These are phyloP conservation scores for Camellia sinensis DNA, from an alignment of 148 eudicot genomes.

Conservation along the genomic window DNA sequence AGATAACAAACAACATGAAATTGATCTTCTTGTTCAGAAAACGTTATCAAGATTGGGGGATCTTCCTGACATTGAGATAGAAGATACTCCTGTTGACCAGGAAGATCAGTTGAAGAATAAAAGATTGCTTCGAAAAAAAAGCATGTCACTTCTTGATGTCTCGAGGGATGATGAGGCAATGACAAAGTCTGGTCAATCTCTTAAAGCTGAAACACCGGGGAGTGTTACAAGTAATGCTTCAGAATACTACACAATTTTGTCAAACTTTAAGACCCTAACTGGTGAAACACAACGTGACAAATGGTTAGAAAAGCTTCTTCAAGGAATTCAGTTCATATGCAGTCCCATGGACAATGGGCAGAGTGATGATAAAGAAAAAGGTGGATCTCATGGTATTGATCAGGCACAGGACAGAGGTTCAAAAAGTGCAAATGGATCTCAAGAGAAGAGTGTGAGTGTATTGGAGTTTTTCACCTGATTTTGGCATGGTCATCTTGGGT, in stretches of 20 bases:
- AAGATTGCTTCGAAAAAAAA: conserved; percentile 49
- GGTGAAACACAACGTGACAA: conserved; percentile 74
- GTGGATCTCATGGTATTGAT: conserved; percentile 24
- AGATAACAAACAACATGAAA: conserved; percentile 76
- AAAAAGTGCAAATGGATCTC: conserved; percentile 24
- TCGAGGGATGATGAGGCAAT: conserved; percentile 68
- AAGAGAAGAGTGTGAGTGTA: conserved; percentile 35
- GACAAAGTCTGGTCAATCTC: conserved; percentile 39
- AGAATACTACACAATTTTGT: conserved; percentile 52
- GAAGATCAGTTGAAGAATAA: conserved; percentile 63
- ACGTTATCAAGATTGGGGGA: conserved; percentile 71
- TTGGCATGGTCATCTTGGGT: neutral
- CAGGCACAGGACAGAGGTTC: conserved; percentile 21
- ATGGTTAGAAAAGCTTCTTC: conserved; percentile 90
- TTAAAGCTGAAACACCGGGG: conserved; percentile 76
- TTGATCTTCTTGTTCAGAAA: conserved; percentile 85
- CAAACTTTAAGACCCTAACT: conserved; percentile 59
- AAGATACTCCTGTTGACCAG: conserved; percentile 39
- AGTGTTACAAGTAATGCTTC: conserved; percentile 48
- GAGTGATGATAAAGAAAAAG: conserved; percentile 43
- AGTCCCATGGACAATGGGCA: conserved; percentile 29
- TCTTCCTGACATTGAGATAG: conserved; percentile 71
- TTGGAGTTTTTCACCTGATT: neutral
- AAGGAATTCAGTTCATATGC: conserved; percentile 58
- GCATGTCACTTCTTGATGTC: conserved; percentile 64